Evolutionary conservation across 805 yeast species (phyloP).

Genomic region (Metschnikowia cubensis): DNA sequence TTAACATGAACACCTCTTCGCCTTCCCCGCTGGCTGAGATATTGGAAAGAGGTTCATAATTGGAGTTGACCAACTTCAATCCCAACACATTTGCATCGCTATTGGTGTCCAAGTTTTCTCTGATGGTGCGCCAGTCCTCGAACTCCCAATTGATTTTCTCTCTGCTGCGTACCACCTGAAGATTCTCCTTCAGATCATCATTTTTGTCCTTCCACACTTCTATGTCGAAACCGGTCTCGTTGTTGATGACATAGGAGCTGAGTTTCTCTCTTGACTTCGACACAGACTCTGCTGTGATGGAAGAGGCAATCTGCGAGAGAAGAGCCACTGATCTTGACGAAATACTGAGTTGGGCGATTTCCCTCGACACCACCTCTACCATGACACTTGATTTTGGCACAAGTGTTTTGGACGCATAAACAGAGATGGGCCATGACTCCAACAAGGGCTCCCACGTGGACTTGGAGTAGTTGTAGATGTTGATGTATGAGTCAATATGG

Average conservation of each 20-base stretch:
- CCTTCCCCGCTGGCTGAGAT: constrained; percentile 80
- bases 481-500: constrained; percentile 60
- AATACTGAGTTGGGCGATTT: constrained; percentile 72
- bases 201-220: constrained; percentile 62
- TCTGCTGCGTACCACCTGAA: constrained; percentile 42
- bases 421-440: constrained; percentile 80
- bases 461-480: constrained; percentile 80
- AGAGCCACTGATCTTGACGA: constrained; percentile 80
- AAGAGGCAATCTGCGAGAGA: constrained; percentile 62
- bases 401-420: constrained; percentile 54
- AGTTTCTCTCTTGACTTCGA: constrained; percentile 70
- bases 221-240: constrained; percentile 82
- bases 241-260: constrained; percentile 74
- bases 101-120: constrained; percentile 74
- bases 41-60: constrained; percentile 49
- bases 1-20: constrained; percentile 65
- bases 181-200: constrained; percentile 36
- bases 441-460: constrained; percentile 94
- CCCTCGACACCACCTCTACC: constrained; percentile 71
- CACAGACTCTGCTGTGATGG: constrained; percentile 49
- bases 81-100: constrained; percentile 59
- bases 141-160: constrained; percentile 77
- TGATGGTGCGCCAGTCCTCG: constrained; percentile 85
- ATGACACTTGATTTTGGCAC: constrained; percentile 47
- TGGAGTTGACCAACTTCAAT: constrained; percentile 53